Evolutionary conservation across 75 land plant species (phyloP).

Genomic region (Sequoiadendron giganteum): DNA sequence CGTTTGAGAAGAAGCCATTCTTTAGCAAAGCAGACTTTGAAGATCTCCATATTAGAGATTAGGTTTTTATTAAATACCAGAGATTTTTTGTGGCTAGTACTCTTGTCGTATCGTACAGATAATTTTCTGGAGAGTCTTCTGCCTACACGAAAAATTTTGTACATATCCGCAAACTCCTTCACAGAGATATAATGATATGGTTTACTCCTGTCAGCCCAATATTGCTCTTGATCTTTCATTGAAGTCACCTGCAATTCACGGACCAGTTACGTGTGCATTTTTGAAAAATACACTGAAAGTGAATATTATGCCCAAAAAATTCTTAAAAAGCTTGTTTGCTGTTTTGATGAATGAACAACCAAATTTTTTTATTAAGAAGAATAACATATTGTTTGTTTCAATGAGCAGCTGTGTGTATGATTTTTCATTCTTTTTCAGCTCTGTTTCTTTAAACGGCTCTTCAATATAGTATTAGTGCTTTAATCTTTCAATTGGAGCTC

Average conservation of each 20-base stretch:
- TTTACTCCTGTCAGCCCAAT: conserved; percentile 37
- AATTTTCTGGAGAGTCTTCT: conserved; percentile 41
- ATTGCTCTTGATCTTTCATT: conserved; percentile 86
- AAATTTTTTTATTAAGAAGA: too few relatives aligned
- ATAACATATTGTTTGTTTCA: too few relatives aligned
- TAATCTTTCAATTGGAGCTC: too few relatives aligned
- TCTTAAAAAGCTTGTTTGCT: too few relatives aligned
- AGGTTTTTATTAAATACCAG: conserved; percentile 46
- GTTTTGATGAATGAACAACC: too few relatives aligned
- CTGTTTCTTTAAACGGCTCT: too few relatives aligned
- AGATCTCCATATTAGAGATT: conserved; percentile 45
- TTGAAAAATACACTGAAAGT: not conserved
- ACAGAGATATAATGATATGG: conserved; percentile 72
- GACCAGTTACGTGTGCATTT: not conserved
- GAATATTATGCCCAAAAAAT: too few relatives aligned
- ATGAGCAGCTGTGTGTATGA: too few relatives aligned
- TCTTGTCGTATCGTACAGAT: conserved; percentile 59
- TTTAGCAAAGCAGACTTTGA: conserved; percentile 17
- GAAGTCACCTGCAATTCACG: conserved; percentile 67
- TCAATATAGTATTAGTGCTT: too few relatives aligned
- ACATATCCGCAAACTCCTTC: conserved; percentile 56
- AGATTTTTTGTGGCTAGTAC: conserved; percentile 64
- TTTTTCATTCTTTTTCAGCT: too few relatives aligned
- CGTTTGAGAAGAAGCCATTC: conserved; percentile 28
- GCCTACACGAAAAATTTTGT: conserved; percentile 68